phyloP scores from a whole-genome alignment of 257 asterid genomes.

The Solanum dulcamara region DNA sequence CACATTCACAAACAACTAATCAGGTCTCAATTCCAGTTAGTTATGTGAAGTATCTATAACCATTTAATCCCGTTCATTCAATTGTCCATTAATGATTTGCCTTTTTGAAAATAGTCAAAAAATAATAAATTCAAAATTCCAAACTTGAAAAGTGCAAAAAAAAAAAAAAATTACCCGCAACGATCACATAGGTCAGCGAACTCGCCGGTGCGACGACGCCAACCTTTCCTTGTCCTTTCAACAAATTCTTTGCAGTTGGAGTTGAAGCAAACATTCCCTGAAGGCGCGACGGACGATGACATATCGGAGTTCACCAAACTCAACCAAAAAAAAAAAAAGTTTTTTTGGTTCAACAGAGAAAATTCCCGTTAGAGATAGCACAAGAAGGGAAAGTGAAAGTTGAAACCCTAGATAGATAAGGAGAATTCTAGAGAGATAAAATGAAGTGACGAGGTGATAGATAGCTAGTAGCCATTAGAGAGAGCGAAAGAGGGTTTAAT shows the following conservation, averaged over 20 bases:
- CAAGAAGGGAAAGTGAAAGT: neutral
- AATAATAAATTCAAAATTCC: neutral
- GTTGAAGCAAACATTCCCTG: constrained; percentile 55
- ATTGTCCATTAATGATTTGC: neutral
- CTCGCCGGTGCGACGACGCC: constrained; percentile 98
- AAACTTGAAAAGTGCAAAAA: neutral
- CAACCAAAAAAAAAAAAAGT: neutral
- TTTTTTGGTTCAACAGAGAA: constrained; percentile 7
- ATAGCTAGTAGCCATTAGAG: neutral
- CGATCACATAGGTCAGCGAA: constrained; percentile 89
- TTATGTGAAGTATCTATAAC: neutral
- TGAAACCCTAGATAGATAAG: constrained; percentile 1
- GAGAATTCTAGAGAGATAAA: neutral
- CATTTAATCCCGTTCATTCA: neutral
- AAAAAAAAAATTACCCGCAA: constrained; percentile 58
- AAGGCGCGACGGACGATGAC: constrained; percentile 12
- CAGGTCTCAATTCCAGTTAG: neutral
- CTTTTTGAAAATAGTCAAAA: neutral
- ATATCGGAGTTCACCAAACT: neutral
- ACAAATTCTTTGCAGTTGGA: constrained; percentile 53
- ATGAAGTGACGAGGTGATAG: neutral
- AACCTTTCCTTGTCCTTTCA: constrained; percentile 53
- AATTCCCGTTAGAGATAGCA: constrained; percentile 6
- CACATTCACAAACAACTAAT: neutral
- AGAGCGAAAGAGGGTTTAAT: neutral